Evolutionary conservation across 768 basidiomycete genomes (phyloP), one percentile per base, ranked within the genome.

Genomic region (Pleurotus tuber-regium): DNA sequence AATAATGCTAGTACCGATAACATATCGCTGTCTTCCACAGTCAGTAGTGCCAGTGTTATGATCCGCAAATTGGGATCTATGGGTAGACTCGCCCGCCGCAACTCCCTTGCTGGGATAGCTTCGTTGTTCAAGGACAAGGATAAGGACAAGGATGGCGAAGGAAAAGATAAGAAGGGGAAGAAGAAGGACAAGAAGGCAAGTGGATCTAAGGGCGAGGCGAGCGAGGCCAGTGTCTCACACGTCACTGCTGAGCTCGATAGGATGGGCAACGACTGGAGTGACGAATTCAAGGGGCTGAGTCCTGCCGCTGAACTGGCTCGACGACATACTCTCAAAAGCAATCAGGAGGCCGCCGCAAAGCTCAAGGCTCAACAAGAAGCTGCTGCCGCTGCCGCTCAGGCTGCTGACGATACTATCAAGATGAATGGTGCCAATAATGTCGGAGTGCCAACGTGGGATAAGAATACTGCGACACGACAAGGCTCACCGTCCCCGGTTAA

Each of bases 11-110:
- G 86, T 50, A 95, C 92, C 36, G 94, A 96, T 68, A 97, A 96
- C 67, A 96, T 98, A 57, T 97, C 94, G 23, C 80, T 98, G 31
- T 89, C 87, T 16, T 94, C 91, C 6, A 97, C 96, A 39, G 95
- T 97, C 59, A 91, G 88, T 56, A 92, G 89, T 44, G 96, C 96
- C 18, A 92, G 89, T 38, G 88, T 98, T 66, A 96, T 98, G 82
- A 95, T 97, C 61, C 82, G 95, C 58, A 98, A 97, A 73, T 84
- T 98, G 41, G 90, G 95, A 2, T 84, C 85, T 31, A 86, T 97
- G 70, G 91, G 92, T 26, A 92, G 89, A 68, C 78, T 97, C 12
- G 91, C 92, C 7, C 72, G 93, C 44, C 77, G 93, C 38, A 96
- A 95, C 64, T 92, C 90, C 30, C 70, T 98, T 33, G 87, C 89